Evolutionary conservation across 768 basidiomycete species (phyloP), one percentile per base, ranked within the genome.

Genomic region (Auricularia cornea): DNA sequence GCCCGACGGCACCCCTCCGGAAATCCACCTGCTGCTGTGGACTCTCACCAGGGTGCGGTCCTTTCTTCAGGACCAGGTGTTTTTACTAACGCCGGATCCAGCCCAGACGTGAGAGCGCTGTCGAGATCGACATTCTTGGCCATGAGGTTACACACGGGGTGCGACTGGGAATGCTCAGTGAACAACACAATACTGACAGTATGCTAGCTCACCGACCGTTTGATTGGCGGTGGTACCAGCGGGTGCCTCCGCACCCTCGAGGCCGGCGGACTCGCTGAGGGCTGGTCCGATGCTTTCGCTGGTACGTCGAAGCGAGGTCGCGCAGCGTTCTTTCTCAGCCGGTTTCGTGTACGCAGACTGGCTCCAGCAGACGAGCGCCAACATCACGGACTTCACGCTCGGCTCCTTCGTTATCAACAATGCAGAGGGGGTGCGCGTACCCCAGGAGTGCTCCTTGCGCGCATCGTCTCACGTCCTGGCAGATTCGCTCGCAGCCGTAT

Each of bases 211-310:
- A 81, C 79, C 16, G 79, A 70, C 76, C 68, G 67, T 14, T 72
- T 83, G 75, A 83, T 81, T 18, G 83, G 83, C n/a, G 81, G 83
- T 38, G 82, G 81, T 30, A 81, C 80, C 29, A 81, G 80, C 54
- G 74, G 83, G 12, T 88, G 87, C 74, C 74, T 88, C 64, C 83
- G 86, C 68, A 84, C 80, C 29, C 77, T 78, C 31, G 87, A 88
- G 68, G 76, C 86, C 2, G 83, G 83, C 26, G 87, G 86, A 16
- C 80, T 88, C 80, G 86, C 85, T 48, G 87, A 89, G 71, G 86
- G 84, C 18, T 88, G 85, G 85, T 57, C 54, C 5, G 54, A 57
- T 57, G 23, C 54, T 29, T 29, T 57, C 11, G 54, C 54, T 30
- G 54, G 54, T 57, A 31, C 54, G 54, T 57, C 23, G 23, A 1